phyloP scores from a whole-genome alignment of 2,329 filamentous ascomycete species.

The Diaporthe sp. region DNA sequence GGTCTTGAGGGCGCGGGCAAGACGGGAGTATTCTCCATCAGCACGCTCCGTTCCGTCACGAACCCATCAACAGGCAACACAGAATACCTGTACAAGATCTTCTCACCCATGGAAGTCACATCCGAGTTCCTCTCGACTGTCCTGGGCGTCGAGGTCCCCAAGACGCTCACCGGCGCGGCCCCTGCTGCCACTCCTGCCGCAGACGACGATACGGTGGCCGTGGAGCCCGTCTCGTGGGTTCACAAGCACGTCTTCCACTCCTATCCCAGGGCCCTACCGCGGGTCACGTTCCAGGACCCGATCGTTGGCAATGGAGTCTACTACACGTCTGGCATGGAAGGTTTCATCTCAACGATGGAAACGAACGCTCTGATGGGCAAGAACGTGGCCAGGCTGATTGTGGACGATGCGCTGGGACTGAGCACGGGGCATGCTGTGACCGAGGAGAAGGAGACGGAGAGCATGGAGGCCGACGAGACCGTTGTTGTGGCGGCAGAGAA shows the following conservation, averaged over 20 bases:
- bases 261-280: constrained; percentile 88
- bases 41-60: constrained; percentile 73
- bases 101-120: constrained; percentile 69
- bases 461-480: constrained; percentile 8
- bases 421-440: constrained; percentile 35
- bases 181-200: constrained; percentile 41
- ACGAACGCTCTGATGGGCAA: constrained; percentile 92
- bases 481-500: background rate
- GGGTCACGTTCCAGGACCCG: constrained; percentile 88
- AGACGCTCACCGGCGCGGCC: constrained; percentile 45
- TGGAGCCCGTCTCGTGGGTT: constrained; percentile 79
- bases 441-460: constrained; percentile 43
- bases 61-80: constrained; percentile 69
- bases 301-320: constrained; percentile 77
- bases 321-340: constrained; percentile 84
- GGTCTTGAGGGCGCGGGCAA: constrained; percentile 75
- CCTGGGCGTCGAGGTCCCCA: constrained; percentile 63
- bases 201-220: constrained; percentile 50
- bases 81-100: constrained; percentile 76
- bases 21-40: constrained; percentile 88
- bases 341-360: constrained; percentile 98
- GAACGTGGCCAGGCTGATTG: constrained; percentile 82
- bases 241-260: constrained; percentile 83
- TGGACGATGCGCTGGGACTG: constrained; percentile 67
- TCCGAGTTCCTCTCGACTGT: constrained; percentile 66